Evolutionary conservation across 1,139 yeast species (phyloP).

Genomic region (Geotrichum aggregatum): DNA sequence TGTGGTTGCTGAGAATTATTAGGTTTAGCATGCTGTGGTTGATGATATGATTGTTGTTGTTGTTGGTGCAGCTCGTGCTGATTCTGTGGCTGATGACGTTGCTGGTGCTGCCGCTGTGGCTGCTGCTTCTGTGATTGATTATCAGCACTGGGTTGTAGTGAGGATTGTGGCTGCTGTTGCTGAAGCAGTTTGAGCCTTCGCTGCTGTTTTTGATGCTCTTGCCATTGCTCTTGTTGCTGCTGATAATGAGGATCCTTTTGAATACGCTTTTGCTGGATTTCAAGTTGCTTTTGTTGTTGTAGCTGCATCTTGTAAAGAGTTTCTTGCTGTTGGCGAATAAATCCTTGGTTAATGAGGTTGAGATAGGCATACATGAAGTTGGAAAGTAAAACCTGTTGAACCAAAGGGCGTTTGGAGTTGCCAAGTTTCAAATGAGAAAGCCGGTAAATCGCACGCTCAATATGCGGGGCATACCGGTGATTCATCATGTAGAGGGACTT

Average conservation of each 20-base stretch:
- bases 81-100: constrained; percentile 13
- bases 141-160: constrained; percentile 12
- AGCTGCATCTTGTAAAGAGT: constrained; percentile 15
- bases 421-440: constrained; percentile 89
- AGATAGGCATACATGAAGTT: constrained; percentile 97
- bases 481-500: constrained; percentile 39
- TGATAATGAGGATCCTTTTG: constrained; percentile 18
- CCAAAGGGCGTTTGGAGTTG: constrained; percentile 81
- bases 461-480: constrained; percentile 81
- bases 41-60: constrained; percentile 14
- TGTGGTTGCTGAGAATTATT: neutral
- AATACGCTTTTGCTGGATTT: constrained; percentile 21
- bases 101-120: constrained; percentile 15
- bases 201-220: constrained; percentile 13
- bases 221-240: constrained; percentile 15
- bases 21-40: neutral
- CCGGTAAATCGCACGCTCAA: constrained; percentile 90
- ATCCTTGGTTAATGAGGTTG: constrained; percentile 79
- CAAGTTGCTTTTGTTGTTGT: constrained; percentile 29
- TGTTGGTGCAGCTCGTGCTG: constrained; percentile 9
- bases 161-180: constrained; percentile 19
- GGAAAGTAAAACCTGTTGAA: constrained; percentile 87
- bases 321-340: constrained; percentile 37
- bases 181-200: constrained; percentile 8
- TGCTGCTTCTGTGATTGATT: constrained; percentile 15